phyloP scores from a whole-genome alignment of 345 rosid species.

The Toxicodendron radicans region DNA sequence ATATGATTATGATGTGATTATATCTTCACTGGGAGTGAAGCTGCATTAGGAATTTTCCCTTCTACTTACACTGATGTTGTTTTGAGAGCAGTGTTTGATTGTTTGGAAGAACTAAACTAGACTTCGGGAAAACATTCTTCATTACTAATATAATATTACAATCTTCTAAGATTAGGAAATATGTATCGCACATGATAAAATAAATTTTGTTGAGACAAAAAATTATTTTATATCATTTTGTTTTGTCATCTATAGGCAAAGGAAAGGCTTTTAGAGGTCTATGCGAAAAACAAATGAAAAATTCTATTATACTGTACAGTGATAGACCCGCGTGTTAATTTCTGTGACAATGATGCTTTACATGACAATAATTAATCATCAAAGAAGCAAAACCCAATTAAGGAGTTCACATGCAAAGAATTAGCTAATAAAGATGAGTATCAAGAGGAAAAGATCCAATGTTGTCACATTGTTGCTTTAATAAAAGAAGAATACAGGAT shows the following conservation, averaged over 20 bases:
- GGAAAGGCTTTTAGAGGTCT: neutral
- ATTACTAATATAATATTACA: too few relatives aligned
- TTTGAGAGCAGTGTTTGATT: neutral
- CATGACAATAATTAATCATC: neutral
- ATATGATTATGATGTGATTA: neutral
- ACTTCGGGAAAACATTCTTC: neutral
- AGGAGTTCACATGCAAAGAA: too few relatives aligned
- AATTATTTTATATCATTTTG: neutral
- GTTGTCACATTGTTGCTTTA: too few relatives aligned
- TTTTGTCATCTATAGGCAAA: neutral
- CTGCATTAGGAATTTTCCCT: neutral
- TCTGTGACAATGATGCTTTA: neutral
- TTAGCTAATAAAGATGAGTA: too few relatives aligned
- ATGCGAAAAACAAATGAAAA: neutral
- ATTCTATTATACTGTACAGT: neutral
- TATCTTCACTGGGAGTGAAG: neutral
- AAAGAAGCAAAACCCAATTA: neutral
- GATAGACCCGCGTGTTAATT: neutral
- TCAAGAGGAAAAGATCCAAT: too few relatives aligned
- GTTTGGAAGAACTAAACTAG: neutral
- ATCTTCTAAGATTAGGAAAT: too few relatives aligned
- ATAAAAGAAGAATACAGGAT: too few relatives aligned
- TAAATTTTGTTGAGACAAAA: too few relatives aligned
- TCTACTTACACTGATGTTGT: neutral
- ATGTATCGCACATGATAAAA: too few relatives aligned